Conservation (phyloP, 306 rosid species). For the Erythrophleum fordii region DNA sequence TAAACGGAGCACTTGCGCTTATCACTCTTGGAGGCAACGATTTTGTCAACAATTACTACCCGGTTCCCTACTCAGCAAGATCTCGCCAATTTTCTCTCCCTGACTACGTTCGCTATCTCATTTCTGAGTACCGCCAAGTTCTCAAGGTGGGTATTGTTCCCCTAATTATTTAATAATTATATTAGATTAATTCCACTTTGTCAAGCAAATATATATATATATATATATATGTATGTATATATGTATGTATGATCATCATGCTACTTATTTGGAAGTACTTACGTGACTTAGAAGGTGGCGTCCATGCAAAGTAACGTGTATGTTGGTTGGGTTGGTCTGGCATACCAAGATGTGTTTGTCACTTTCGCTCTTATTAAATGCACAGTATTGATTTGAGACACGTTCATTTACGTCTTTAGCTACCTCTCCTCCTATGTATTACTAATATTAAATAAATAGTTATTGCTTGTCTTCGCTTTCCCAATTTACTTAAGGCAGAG, state of each 20-base stretch:
- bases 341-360: neutral
- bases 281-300: neutral
- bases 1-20: constrained; percentile 63
- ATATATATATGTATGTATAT: neutral
- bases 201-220: too few species aligned
- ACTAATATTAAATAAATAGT: neutral
- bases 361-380: neutral
- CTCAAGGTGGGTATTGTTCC: constrained; percentile 39
- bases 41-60: constrained; percentile 85
- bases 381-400: neutral
- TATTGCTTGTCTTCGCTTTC: neutral
- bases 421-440: neutral
- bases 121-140: constrained; percentile 70
- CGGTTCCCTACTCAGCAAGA: constrained; percentile 81
- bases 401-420: neutral
- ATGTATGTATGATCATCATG: neutral
- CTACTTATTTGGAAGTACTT: too few species aligned
- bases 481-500: constrained; percentile 43
- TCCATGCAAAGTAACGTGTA: neutral
- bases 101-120: constrained; percentile 65
- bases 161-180: neutral
- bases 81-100: constrained; percentile 91
- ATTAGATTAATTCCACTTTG: too few species aligned
- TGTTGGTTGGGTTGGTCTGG: constrained; percentile 6
- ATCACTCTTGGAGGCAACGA: constrained; percentile 91